Base-by-base conservation (phyloP, 768 basidiomycete species). In the Calocybe indica region DNA sequence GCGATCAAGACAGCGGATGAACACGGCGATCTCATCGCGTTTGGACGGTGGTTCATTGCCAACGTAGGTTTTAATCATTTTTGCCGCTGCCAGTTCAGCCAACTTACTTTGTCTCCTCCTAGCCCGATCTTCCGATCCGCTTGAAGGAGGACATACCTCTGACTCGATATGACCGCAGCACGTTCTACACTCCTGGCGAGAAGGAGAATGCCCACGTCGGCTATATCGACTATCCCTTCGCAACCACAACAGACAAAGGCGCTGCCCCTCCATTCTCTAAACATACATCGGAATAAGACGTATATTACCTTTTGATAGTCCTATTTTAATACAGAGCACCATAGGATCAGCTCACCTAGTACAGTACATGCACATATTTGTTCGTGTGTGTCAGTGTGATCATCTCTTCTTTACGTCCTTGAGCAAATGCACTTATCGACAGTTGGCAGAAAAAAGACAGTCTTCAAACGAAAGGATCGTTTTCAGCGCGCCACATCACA, bases 81-180 rank as follows among this genome's bases (percentile, higher is more conserved):
- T 44, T 11, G 33, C 40, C 13, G 12, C 15, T 32, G 9, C 39
- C 29, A 31, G 33, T 13, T 31, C 30, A 29, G 28, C 37, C 2
- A 22, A 11, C 38, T 50, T 22, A 15, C 10, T 29, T 10, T 34
- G 13, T 10, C 31, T 6, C 34, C n/a, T 29, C 14, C 35, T 51
- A 76, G 73, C 74, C 74, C 10, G 74, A 77, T 53, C 63, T 76
- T 7, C 68, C 68, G 0, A 51, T 54, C 13, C 60, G 73, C 3
- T 47, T 74, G n/a, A 47, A 59, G 51, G 56, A 66, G 40, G 52
- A 68, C 37, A 52, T 71, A 1, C 59, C 69, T 0, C 55, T 73
- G 2, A 67, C 56, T 28, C 39, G 49, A 7, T 66, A 64, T 34
- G 57, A 78, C 38, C 43, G 61, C 8, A 57, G 52, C 8, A 74